Conservation (phyloP, 495 filamentous ascomycete species). For the Neurospora tetrasperma region DNA sequence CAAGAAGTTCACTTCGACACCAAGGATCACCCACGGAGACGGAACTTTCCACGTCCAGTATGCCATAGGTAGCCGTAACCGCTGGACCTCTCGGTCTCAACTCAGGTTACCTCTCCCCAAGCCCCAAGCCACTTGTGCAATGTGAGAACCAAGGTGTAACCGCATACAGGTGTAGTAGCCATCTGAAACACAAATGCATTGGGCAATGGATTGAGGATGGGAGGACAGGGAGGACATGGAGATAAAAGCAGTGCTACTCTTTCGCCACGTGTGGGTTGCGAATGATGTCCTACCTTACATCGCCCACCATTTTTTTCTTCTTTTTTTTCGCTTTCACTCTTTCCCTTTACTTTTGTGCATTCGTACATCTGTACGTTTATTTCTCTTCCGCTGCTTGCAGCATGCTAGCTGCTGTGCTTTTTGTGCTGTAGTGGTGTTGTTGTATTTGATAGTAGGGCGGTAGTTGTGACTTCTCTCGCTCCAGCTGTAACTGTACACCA, state of each 20-base stretch:
- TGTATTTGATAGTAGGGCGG: background rate
- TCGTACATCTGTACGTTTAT: background rate
- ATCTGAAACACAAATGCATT: background rate
- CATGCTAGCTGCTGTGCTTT: background rate
- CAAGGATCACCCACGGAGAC: background rate
- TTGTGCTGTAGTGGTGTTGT: background rate
- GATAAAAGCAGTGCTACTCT: background rate
- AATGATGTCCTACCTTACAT: background rate
- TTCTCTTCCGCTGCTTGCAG: background rate
- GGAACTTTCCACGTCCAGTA: background rate
- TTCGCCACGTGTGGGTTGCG: background rate
- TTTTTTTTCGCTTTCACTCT: background rate
- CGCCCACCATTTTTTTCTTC: background rate
- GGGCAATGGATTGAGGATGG: background rate
- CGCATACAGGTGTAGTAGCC: background rate
- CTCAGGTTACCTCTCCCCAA: background rate
- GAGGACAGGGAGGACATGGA: background rate
- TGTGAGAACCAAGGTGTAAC: background rate
- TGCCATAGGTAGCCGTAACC: background rate
- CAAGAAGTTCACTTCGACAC: background rate
- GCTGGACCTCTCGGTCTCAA: background rate
- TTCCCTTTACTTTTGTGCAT: background rate
- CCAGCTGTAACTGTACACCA: too few species aligned
- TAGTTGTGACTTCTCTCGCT: background rate
- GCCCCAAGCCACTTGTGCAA: background rate